These are phyloP conservation scores for Mycena galericulata DNA, from an alignment of 768 basidiomycete species.

Conservation along the genomic window DNA sequence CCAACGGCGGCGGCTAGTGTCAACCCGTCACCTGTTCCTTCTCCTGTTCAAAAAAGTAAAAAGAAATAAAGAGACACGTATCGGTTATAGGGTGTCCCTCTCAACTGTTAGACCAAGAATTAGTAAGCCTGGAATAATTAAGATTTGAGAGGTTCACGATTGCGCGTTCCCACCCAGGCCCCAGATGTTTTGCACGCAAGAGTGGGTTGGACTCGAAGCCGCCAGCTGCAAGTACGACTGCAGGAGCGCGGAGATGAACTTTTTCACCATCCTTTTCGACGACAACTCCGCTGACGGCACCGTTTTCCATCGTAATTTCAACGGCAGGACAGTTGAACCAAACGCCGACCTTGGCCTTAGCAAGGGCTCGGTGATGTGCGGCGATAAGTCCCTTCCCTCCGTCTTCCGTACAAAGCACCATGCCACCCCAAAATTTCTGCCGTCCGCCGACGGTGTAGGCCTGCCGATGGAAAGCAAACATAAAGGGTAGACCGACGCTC, in stretches of 20 bases:
- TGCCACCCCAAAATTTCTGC: conserved; percentile 79
- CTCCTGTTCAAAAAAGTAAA: neutral
- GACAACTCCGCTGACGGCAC: conserved; percentile 58
- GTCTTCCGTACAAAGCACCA: conserved; percentile 70
- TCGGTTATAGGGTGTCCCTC: conserved; percentile 78
- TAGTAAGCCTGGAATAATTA: neutral
- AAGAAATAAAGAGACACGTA: conserved; percentile 14
- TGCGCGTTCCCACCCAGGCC: conserved; percentile 68
- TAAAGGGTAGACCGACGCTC: conserved; percentile 64
- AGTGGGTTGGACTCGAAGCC: conserved; percentile 72
- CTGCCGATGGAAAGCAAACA: conserved; percentile 72
- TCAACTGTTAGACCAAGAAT: conserved; percentile 55
- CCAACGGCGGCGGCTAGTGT: conserved; percentile 62
- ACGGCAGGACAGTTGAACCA: conserved; percentile 69
- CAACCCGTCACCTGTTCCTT: conserved; percentile 67
- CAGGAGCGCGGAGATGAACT: conserved; percentile 51
- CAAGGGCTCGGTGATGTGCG: conserved; percentile 64
- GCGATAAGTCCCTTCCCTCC: conserved; percentile 77
- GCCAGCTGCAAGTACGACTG: conserved; percentile 73
- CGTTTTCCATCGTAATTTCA: conserved; percentile 51
- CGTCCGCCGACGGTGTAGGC: conserved; percentile 73
- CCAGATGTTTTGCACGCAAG: conserved; percentile 66
- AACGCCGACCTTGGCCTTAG: conserved; percentile 61
- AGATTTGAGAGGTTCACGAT: conserved; percentile 53
- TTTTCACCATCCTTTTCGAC: conserved; percentile 53